phyloP scores from a whole-genome alignment of 768 basidiomycete species.

The Podaxis sp. region DNA sequence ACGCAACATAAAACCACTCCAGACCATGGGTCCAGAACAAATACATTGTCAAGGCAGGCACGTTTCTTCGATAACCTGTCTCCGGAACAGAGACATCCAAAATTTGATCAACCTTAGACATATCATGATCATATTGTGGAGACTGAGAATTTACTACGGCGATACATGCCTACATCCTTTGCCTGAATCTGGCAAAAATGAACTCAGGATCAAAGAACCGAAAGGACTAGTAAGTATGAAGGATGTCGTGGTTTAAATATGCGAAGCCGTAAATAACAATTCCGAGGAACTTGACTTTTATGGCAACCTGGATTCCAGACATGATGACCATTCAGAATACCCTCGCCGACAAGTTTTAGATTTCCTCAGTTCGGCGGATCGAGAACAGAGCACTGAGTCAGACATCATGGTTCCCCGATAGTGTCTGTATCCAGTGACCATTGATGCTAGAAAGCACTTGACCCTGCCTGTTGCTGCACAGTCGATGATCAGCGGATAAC shows the following conservation, averaged over 20 bases:
- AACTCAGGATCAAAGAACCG: background rate
- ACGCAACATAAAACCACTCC: background rate
- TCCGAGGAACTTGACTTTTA: background rate
- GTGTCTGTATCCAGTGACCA: too few species aligned
- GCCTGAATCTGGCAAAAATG: background rate
- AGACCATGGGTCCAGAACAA: background rate
- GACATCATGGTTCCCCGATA: background rate
- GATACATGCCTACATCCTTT: background rate
- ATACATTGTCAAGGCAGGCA: background rate
- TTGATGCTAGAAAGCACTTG: background rate
- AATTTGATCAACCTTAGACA: background rate
- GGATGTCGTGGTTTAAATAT: background rate
- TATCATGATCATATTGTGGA: background rate
- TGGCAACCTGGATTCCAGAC: too few species aligned
- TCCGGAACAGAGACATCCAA: background rate
- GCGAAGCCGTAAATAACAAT: background rate
- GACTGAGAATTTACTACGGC: background rate
- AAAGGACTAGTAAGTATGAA: background rate
- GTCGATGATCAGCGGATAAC: constrained; percentile 14
- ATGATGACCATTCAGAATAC: background rate
- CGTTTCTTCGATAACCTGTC: background rate
- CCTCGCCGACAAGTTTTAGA: background rate
- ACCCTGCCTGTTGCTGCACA: constrained; percentile 12
- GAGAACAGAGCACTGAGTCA: background rate
- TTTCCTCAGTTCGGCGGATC: background rate